Percentiles rank a stretch among this genome's conserved stretches.
Conservation (phyloP, 2,329 filamentous ascomycete species). For the Nemania sp. region DNA sequence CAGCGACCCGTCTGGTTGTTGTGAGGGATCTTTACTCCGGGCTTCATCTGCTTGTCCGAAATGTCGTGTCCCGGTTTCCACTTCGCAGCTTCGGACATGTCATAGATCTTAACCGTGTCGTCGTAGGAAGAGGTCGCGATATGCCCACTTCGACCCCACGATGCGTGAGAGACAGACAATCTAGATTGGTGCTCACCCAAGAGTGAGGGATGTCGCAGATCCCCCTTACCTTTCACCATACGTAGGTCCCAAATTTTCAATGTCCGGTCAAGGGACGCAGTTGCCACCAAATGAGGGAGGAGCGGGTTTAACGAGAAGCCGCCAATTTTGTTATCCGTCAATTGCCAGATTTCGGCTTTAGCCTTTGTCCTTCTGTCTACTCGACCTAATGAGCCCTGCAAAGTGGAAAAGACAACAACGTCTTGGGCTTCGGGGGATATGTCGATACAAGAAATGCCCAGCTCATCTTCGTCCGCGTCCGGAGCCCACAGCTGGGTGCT, state of each 20-base stretch:
- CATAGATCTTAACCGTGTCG: slow-evolving; percentile 91
- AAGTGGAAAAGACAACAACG: slow-evolving; percentile 82
- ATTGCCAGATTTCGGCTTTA: slow-evolving; percentile 69
- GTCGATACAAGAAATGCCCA: slow-evolving; percentile 83
- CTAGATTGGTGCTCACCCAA: slow-evolving; percentile 82
- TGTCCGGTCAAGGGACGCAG: slow-evolving; percentile 85
- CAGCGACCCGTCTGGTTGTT: slow-evolving; percentile 96
- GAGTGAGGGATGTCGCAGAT: slow-evolving; percentile 65
- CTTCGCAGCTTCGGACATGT: slow-evolving; percentile 65
- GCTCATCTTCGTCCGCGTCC: slow-evolving; percentile 67
- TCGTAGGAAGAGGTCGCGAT: slow-evolving; percentile 94
- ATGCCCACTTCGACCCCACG: slow-evolving; percentile 83
- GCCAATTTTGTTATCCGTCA: slow-evolving; percentile 93
- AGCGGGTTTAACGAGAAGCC: slow-evolving; percentile 85
- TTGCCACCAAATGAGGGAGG: slow-evolving; percentile 81
- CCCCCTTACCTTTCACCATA: slow-evolving; percentile 65
- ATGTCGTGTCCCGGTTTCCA: slow-evolving; percentile 66
- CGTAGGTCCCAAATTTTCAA: slow-evolving; percentile 92
- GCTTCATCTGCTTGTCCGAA: slow-evolving; percentile 66
- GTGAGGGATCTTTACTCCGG: slow-evolving; percentile 71
- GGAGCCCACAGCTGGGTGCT: slow-evolving; percentile 84
- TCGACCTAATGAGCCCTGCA: slow-evolving; percentile 78
- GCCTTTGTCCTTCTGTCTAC: slow-evolving; percentile 72
- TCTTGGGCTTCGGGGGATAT: slow-evolving; percentile 73
- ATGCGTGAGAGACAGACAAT: slow-evolving; percentile 88